Evolutionary conservation across 768 basidiomycete genomes (phyloP).

Genomic region (Fibroporia radiculosa): DNA sequence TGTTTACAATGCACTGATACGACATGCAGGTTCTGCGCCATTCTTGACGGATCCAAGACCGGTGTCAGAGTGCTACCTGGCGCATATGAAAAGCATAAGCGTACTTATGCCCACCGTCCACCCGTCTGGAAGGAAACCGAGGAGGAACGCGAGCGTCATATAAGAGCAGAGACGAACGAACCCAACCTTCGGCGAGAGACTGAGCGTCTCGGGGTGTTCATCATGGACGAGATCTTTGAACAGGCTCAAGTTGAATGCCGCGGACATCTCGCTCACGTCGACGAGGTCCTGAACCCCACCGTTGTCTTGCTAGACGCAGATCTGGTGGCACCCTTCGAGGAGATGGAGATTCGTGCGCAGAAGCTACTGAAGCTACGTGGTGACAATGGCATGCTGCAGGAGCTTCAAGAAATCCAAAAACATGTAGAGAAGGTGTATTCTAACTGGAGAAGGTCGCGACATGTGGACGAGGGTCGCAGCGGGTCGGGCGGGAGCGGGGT

Average conservation of each 20-base stretch:
- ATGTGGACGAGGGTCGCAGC: slow-evolving; percentile 2
- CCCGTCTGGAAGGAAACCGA: slow-evolving; percentile 24
- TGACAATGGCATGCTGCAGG: slow-evolving; percentile 17
- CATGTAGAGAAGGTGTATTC: slow-evolving; percentile 31
- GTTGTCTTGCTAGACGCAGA: slow-evolving; percentile 16
- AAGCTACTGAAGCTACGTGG: slow-evolving; percentile 7
- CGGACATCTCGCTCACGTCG: slow-evolving; percentile 20
- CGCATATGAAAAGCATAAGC: slow-evolving; percentile 23
- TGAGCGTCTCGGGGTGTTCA: slow-evolving; percentile 22
- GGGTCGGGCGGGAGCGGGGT: not conserved
- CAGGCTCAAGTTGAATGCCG: slow-evolving; percentile 21
- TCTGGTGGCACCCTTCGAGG: slow-evolving; percentile 32
- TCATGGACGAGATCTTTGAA: slow-evolving; percentile 35
- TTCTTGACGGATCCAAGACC: slow-evolving; percentile 56
- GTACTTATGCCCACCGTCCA: slow-evolving; percentile 16
- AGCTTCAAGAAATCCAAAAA: slow-evolving; percentile 28
- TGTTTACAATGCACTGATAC: no score
- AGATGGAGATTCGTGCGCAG: slow-evolving; percentile 20
- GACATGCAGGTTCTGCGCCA: slow-evolving; percentile 41
- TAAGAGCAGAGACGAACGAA: slow-evolving; percentile 17
- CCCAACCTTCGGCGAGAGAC: slow-evolving; percentile 17
- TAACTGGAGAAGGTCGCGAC: not conserved
- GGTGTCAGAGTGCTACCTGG: slow-evolving; percentile 37
- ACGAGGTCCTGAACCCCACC: slow-evolving; percentile 17
- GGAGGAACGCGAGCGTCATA: slow-evolving; percentile 7